Evolutionary conservation across 805 yeast species (phyloP), one percentile per base, ranked within the genome.

Genomic region (Candida ortonii): DNA sequence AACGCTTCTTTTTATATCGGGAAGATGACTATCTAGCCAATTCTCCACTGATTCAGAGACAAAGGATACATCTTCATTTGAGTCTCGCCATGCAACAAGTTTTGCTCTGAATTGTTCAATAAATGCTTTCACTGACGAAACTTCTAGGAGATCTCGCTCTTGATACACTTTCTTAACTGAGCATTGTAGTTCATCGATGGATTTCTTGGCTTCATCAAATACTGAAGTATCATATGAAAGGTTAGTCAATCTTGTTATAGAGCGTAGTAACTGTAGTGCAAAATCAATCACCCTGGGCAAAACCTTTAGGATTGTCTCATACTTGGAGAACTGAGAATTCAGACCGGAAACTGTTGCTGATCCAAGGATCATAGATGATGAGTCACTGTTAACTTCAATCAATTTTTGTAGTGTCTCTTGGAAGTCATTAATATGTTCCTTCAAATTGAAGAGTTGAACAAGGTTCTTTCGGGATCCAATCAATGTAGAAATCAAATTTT

Each of bases 401-500:
- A n/a, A n/a, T n/a, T n/a, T n/a, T n/a, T n/a, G n/a, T n/a, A n/a
- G n/a, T n/a, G n/a, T n/a, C n/a, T n/a, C n/a, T n/a, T n/a, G n/a
- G n/a, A n/a, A n/a, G n/a, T n/a, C n/a, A n/a, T n/a, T n/a, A n/a
- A n/a, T n/a, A n/a, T n/a, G n/a, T n/a, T n/a, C n/a, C n/a, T n/a
- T n/a, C n/a, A n/a, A n/a, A n/a, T 44, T 34, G 21, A 46, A 45
- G 28, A 67, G 52, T n/a, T 58, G 55, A 2, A 49, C 41, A 20
- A 82, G 44, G 1, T 80, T 73, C 11, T 62, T 58, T 46, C 86
- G 70, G 16, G 69, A 63, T 2, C 73, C 67, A 12, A 83, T 64
- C 42, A 88, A 57, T 2, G 74, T 63, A 38, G 70, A 73, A 3
- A 88, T 55, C 31, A 86, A 54, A 54, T 86, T 80, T 50, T 90